phyloP scores from a whole-genome alignment of 169 alveolate species.

The Babesia ovata region DNA sequence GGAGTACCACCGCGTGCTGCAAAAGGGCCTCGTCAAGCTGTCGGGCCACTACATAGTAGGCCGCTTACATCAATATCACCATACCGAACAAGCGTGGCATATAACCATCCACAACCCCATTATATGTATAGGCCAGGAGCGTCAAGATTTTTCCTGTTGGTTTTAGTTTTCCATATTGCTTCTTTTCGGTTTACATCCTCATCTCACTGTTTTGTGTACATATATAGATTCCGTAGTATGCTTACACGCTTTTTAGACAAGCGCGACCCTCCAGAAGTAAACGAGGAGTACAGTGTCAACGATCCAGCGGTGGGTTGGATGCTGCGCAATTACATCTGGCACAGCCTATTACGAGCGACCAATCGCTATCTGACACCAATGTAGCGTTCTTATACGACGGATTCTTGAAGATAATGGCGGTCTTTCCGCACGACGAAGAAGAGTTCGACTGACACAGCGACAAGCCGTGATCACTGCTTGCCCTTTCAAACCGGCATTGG shows the following conservation, averaged over 20 bases:
- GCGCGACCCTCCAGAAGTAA: neutral
- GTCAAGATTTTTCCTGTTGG: neutral
- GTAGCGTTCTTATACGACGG: slow-evolving; percentile 15
- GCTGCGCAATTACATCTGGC: too few species aligned
- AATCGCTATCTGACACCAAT: neutral
- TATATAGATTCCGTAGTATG: too few species aligned
- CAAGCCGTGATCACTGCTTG: too few species aligned
- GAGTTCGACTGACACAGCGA: neutral
- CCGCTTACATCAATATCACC: slow-evolving; percentile 42
- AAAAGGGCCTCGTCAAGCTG: neutral
- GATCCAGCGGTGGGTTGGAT: slow-evolving; percentile 1
- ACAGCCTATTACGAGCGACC: neutral
- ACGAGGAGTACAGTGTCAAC: neutral
- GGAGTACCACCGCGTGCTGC: slow-evolving; percentile 33
- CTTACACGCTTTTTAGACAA: neutral
- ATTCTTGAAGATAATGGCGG: slow-evolving; percentile 7
- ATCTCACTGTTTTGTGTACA: too few species aligned
- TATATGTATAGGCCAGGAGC: slow-evolving; percentile 5
- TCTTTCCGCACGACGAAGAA: neutral
- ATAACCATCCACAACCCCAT: slow-evolving; percentile 39
- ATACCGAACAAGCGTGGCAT: slow-evolving; percentile 16
- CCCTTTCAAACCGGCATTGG: too few species aligned
- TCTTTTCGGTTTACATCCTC: too few species aligned
- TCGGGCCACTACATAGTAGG: slow-evolving; percentile 45
- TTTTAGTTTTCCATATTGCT: neutral